These are phyloP conservation scores for Grigorovia yakushimaensis DNA, from an alignment of 805 yeast genomes.

Conservation along the genomic window DNA sequence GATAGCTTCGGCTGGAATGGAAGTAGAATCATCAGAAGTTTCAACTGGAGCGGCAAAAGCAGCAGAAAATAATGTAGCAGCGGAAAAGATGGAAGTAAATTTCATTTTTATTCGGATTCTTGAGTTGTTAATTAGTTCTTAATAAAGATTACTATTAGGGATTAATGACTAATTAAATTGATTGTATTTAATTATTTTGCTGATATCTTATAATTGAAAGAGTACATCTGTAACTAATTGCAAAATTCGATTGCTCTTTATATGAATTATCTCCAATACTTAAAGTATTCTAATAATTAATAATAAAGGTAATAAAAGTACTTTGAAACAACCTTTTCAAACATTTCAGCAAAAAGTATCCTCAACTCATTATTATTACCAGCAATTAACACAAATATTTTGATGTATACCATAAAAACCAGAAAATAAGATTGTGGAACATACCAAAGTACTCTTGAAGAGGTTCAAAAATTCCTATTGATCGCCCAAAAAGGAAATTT, in stretches of 20 bases:
- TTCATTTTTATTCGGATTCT: slow-evolving; percentile 10
- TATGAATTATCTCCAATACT: background rate
- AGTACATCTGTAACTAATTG: background rate
- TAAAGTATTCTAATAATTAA: background rate
- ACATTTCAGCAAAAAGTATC: background rate
- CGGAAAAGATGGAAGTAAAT: slow-evolving; percentile 10
- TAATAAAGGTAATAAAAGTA: no score
- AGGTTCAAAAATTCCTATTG: background rate
- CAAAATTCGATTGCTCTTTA: background rate
- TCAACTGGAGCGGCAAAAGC: slow-evolving; percentile 20
- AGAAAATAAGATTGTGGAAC: no score
- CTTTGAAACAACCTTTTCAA: background rate
- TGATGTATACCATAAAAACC: no score
- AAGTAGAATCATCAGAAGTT: slow-evolving; percentile 8
- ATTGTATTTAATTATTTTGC: background rate
- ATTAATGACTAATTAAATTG: background rate
- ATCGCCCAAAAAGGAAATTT: background rate
- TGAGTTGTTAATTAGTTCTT: background rate
- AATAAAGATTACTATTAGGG: background rate
- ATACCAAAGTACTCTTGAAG: background rate
- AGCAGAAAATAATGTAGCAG: slow-evolving; percentile 9
- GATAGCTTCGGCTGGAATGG: slow-evolving; percentile 26
- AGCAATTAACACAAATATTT: no score
- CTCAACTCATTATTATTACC: background rate
- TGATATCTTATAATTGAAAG: background rate